A percentile compares a stretch with the other conserved stretches of the same genome.
phyloP scores from a whole-genome alignment of 495 filamentous ascomycete species.

The Aspergillus asperescens region DNA sequence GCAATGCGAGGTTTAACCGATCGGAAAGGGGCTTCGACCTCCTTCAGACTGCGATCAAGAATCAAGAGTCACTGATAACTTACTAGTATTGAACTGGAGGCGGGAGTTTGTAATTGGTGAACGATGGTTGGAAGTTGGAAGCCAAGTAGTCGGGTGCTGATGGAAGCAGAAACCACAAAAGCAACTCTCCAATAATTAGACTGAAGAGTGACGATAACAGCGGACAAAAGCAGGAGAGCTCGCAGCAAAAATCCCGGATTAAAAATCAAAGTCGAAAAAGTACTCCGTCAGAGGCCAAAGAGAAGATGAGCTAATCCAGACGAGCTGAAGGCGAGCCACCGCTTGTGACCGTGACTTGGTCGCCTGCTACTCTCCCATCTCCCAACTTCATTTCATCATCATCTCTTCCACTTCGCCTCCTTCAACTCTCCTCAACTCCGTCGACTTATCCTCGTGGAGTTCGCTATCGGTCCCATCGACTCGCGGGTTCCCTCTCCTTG shows the following conservation, averaged over 20 bases:
- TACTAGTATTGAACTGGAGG: no score
- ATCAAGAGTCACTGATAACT: no score
- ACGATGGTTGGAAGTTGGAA: background rate
- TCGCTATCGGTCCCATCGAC: slow-evolving; percentile 9
- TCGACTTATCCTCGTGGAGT: slow-evolving; percentile 6
- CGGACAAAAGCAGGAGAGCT: background rate
- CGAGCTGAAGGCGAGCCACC: no score
- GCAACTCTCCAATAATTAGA: no score
- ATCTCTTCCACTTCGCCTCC: slow-evolving; percentile 10
- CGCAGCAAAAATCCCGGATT: background rate
- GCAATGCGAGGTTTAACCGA: no score
- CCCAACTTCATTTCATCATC: background rate
- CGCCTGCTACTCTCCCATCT: background rate
- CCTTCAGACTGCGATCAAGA: no score
- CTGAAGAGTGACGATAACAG: no score
- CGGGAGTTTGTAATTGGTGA: background rate
- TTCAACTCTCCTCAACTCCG: slow-evolving; percentile 7
- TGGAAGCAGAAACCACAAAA: background rate
- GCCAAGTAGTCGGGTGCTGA: no score
- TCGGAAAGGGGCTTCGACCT: no score
- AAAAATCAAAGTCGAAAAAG: background rate
- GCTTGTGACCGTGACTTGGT: background rate
- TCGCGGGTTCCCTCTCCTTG: slow-evolving; percentile 7
- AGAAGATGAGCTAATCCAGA: slow-evolving; percentile 8
- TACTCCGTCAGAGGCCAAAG: background rate